Evolutionary conservation across 306 rosid species (phyloP), one percentile per base, ranked within the genome.

Genomic region (Lathyrus tuberosus): DNA sequence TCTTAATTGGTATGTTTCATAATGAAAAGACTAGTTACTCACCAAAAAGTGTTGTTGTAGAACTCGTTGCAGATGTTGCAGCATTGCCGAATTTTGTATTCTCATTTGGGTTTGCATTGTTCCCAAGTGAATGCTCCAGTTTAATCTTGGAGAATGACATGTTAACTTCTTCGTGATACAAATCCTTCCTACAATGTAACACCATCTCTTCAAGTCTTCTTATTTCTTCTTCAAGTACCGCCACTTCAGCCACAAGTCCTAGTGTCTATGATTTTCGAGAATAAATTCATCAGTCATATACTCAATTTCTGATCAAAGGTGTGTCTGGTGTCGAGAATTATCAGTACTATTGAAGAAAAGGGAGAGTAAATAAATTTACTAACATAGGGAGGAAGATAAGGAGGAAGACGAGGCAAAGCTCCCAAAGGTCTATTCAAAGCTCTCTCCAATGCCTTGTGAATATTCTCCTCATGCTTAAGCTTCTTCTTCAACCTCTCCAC

Each of bases 331-430:
- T 53, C 31, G 2, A 5, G 8, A 31, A 31, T 31, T 31, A 31
- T 5, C 35, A 7, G 35, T 5, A 5, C 37, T 6, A 5, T 1
- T 10, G 33, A 14, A 30, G 14, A 31, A 59, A 33, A 49, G 65
- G 60, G 52, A 28, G 18, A 37, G 24, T 30, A 41, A 66, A 70
- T 43, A 41, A 66, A 70, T 44, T 49, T 46, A 85, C 95, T 82
- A 31, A 95, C 99, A 49, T 74, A 30, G 53, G 92, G 83, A 75
- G 99, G 97, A 53, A 95, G 95, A 74, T 81, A 91, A 28, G 97
- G 96, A 63, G 95, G 99, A 54, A 91, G 92, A 80, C 99, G 97
- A 70, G 99, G 99, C 15, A 95, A 83, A 72, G 97, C 89, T 46
- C 99, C 99, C 82, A 95, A 71, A 44, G 97, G 96, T 64, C 99